These are phyloP conservation scores for Fusarium pseudocircinatum DNA, from an alignment of 2,329 filamentous ascomycete species.

Conservation along the genomic window DNA sequence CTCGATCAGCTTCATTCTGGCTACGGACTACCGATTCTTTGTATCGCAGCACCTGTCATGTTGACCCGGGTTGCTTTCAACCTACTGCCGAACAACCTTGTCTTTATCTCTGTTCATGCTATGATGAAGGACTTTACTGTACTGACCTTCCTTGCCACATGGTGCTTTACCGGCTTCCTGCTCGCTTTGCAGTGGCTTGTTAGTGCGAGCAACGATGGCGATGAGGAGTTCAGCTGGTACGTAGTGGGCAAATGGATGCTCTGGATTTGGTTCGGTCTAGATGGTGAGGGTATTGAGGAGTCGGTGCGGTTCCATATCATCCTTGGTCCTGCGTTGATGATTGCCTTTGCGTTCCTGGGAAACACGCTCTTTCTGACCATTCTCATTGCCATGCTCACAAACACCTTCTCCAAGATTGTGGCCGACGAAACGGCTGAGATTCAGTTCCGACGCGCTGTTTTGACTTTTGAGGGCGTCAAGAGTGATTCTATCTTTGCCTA, in stretches of 20 bases:
- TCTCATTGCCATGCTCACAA: constrained; percentile 77
- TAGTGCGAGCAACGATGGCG: constrained; percentile 40
- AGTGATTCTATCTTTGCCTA: constrained; percentile 76
- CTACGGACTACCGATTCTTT: constrained; percentile 71
- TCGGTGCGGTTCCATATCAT: constrained; percentile 70
- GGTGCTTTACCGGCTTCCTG: constrained; percentile 77
- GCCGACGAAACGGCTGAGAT: constrained; percentile 75
- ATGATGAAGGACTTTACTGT: constrained; percentile 80
- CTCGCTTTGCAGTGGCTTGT: constrained; percentile 74
- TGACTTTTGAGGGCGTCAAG: constrained; percentile 80
- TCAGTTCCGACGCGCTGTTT: constrained; percentile 75
- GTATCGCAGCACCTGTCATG: constrained; percentile 74
- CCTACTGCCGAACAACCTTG: constrained; percentile 77
- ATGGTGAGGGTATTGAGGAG: constrained; percentile 65
- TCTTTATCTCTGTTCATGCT: constrained; percentile 76
- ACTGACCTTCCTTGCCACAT: constrained; percentile 72
- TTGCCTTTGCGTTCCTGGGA: constrained; percentile 77
- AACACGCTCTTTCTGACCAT: constrained; percentile 81
- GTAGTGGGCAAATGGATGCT: constrained; percentile 81
- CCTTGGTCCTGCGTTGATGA: constrained; percentile 74
- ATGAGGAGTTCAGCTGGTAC: constrained; percentile 50
- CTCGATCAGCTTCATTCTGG: constrained; percentile 57
- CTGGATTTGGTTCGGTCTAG: constrained; percentile 82
- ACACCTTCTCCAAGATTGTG: constrained; percentile 77
- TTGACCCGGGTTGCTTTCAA: constrained; percentile 78